These are phyloP conservation scores for Xylaria castorea DNA, from an alignment of 495 filamentous ascomycete species.

Conservation along the genomic window DNA sequence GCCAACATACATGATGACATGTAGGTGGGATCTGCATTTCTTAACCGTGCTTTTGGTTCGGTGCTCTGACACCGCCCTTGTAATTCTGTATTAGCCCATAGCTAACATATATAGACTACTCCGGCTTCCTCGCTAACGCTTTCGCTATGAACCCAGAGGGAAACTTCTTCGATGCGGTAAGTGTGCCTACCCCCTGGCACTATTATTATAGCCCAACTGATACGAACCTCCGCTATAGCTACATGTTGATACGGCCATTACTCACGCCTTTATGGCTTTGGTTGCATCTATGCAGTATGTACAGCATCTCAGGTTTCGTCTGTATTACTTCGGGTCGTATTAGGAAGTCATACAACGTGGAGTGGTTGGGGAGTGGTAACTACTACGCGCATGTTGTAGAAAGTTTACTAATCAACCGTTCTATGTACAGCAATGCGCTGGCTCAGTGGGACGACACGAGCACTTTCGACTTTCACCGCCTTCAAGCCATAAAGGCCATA, in stretches of 20 bases:
- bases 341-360: not conserved
- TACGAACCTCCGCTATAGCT: constrained; percentile 31
- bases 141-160: constrained; percentile 45
- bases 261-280: constrained; percentile 43
- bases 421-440: constrained; percentile 33
- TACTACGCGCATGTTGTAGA: not conserved
- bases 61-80: not conserved
- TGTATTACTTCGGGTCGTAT: not conserved
- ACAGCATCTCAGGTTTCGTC: not conserved
- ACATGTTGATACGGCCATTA: constrained; percentile 41
- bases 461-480: constrained; percentile 42
- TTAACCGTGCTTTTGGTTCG: not conserved
- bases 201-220: not conserved
- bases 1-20: constrained; percentile 43
- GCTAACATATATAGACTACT: constrained; percentile 37
- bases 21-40: constrained; percentile 23
- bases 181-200: not conserved
- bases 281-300: constrained; percentile 41
- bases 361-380: not conserved
- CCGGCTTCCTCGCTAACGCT: constrained; percentile 42
- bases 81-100: not conserved
- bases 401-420: constrained; percentile 3
- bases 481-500: constrained; percentile 41
- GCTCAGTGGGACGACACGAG: constrained; percentile 41
- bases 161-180: constrained; percentile 40